Evolutionary conservation across 345 rosid species (phyloP), one percentile per base, ranked within the genome.

Genomic region (Salix brachista): DNA sequence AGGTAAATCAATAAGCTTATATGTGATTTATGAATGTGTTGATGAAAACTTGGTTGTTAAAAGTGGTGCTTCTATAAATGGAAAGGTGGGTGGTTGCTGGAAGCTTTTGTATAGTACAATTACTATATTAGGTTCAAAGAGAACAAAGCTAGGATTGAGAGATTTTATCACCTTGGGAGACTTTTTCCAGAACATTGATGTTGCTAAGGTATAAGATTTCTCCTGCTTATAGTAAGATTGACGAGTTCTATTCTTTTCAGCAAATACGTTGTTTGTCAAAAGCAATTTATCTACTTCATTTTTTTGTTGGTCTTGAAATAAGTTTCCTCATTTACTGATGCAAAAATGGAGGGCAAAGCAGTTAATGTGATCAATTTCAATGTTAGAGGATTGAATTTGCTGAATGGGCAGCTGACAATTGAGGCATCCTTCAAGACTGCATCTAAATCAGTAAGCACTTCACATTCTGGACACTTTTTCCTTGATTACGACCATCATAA

Each of bases 141-240:
- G 97, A 83, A 95, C 97, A 34, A 93, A 93, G 82, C 84, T 92
- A 39, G 97, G 97, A 67, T 84, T 95, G 82, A 88, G 99, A 75
- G 91, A 87, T 83, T 91, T 95, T 80, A 90, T 95, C 83, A 81
- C 85, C 48, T 86, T 91, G 74, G 97, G 94, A 4, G 97, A 91
- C 28, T 84, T 93, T 79, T 84, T 85, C 56, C 97, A 93, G 86
- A 84, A 65, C n/a, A 88, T 93, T 75, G 94, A 89, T 81, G 84
- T 90, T 83, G 76, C 86, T 73, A 81, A 91, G 95, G 97, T 94
- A 85, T 36, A 17, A 37, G 50, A 60, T 23, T 80, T 25, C 50
- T 67, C 37, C 1, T 65, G 46, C 18, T 23, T 28, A 18, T 16
- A 10, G 5, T 16, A 52, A 36, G 4, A 34, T 48, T 64, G 14